Conservation (phyloP, 1,284 basidiomycete species). For the Apiotrichum laibachii region DNA sequence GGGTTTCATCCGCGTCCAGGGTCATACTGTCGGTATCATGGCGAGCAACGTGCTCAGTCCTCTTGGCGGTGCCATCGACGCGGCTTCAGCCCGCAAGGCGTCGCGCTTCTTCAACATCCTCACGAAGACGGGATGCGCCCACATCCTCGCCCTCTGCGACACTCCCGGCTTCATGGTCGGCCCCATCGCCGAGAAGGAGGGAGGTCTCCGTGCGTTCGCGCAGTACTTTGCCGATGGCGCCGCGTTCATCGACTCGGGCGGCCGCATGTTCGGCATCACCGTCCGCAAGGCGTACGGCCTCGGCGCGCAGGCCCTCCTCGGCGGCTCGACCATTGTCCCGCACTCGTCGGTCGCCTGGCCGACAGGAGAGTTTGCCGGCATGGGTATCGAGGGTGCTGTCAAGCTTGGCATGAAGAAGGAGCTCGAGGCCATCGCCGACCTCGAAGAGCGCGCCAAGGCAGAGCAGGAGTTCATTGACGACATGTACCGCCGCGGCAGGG, state of each 20-base stretch:
- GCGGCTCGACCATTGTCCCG: conserved; percentile 18
- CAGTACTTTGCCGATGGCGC: conserved; percentile 21
- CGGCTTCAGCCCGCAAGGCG: conserved; percentile 15
- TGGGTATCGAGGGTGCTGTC: conserved; percentile 26
- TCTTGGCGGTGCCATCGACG: conserved; percentile 22
- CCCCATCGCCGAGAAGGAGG: conserved; percentile 18
- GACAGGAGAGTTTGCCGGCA: conserved; percentile 23
- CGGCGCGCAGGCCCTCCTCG: conserved; percentile 23
- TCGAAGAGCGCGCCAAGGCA: conserved; percentile 7
- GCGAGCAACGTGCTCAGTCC: conserved; percentile 19
- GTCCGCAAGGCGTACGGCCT: conserved; percentile 23
- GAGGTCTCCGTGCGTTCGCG: conserved; percentile 19
- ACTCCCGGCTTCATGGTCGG: conserved; percentile 27
- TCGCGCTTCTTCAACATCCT: conserved; percentile 22
- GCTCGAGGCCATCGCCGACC: conserved; percentile 20
- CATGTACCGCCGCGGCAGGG: conserved; percentile 19
- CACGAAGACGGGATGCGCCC: conserved; percentile 16
- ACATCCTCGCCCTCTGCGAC: conserved; percentile 21
- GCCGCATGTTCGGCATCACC: conserved; percentile 20
- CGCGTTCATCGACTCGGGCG: conserved; percentile 17
- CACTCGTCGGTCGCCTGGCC: conserved; percentile 21
- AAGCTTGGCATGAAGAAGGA: conserved; percentile 24
- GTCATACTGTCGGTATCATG: conserved; percentile 19
- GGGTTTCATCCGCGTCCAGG: conserved; percentile 20
- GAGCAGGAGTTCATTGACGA: conserved; percentile 23